Conservation (phyloP, 306 rosid genomes). For the Dalbergia cochinchinensis region DNA sequence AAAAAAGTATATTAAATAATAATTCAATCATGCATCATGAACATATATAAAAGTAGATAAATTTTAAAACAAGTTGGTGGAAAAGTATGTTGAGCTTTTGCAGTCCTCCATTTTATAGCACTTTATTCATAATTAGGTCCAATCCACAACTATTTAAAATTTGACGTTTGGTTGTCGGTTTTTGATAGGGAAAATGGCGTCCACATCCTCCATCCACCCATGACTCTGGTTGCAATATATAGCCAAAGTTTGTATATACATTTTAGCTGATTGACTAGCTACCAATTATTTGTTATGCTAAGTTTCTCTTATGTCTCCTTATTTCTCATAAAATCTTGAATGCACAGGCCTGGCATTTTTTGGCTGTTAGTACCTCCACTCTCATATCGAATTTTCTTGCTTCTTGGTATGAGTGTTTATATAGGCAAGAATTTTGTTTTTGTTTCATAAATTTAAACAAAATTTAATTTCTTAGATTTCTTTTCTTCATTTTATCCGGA, state of each 20-base stretch:
- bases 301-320: background rate
- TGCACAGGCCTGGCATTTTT: background rate
- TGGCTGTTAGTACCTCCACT: background rate
- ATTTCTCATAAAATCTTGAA: background rate
- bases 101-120: background rate
- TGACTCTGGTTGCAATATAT: background rate
- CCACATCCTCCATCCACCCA: conserved; percentile 18
- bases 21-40: background rate
- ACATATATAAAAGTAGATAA: no score
- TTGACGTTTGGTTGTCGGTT: background rate
- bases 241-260: background rate
- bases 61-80: background rate
- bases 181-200: background rate
- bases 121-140: background rate
- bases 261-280: background rate
- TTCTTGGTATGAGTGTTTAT: background rate
- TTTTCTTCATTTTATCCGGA: no score
- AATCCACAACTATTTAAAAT: background rate
- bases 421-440: no score
- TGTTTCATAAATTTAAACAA: no score
- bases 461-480: no score
- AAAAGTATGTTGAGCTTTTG: background rate
- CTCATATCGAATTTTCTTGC: background rate
- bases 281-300: background rate
- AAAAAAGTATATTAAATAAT: background rate